A percentile compares a stretch with the other conserved stretches of the same genome.
Evolutionary conservation across 2,329 filamentous ascomycete species (phyloP).

Genomic region (Arthrobotrys pseudoclavata): DNA sequence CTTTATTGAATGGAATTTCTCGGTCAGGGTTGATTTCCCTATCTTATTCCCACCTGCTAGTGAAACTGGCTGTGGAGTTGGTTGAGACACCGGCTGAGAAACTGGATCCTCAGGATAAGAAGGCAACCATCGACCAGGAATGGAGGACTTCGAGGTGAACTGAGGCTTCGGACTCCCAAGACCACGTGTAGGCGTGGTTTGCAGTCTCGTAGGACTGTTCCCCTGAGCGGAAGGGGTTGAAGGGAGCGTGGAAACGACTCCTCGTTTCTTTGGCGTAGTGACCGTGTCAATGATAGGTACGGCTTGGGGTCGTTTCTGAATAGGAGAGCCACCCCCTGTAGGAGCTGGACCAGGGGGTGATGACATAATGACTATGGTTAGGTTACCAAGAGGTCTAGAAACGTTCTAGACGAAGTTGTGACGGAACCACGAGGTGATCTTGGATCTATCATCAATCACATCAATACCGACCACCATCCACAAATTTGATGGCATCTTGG

Average conservation of each 20-base stretch:
- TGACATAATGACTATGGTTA: neutral
- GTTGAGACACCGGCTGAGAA: neutral
- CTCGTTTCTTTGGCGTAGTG: constrained; percentile 1
- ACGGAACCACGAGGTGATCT: neutral
- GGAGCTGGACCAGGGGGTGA: neutral
- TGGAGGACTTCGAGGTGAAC: constrained; percentile 26
- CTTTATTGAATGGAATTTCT: neutral
- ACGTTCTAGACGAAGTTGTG: neutral
- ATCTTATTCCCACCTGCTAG: neutral
- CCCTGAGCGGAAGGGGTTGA: neutral
- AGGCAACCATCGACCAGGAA: constrained; percentile 34
- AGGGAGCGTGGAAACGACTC: neutral
- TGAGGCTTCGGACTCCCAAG: constrained; percentile 26
- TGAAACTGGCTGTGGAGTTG: neutral
- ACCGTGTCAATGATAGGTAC: neutral
- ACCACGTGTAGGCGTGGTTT: neutral
- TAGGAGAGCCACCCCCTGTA: neutral
- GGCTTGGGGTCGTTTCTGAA: neutral
- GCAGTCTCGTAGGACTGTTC: neutral
- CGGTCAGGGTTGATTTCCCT: neutral
- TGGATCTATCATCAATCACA: neutral
- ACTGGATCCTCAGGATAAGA: constrained; percentile 15
- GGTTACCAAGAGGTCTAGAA: neutral
- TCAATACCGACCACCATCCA: neutral
- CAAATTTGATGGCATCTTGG: neutral